A percentile compares a stretch with the other conserved stretches of the same genome.
Conservation (phyloP, 2,329 filamentous ascomycete genomes). For the Lecanicillium sp. region DNA sequence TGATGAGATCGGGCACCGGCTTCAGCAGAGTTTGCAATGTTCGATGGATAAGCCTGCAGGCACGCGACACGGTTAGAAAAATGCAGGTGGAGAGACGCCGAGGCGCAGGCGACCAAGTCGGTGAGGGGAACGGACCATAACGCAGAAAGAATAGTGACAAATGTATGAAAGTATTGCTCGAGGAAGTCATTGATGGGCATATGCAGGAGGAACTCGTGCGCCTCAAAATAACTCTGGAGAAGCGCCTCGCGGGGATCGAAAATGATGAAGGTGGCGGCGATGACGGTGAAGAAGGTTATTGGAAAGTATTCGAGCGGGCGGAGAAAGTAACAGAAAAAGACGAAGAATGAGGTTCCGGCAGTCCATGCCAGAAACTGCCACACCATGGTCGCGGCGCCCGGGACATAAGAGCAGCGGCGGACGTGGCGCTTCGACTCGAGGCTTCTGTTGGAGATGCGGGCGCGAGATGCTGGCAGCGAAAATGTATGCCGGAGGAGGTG, state of each 20-base stretch:
- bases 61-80: slow-evolving; percentile 2
- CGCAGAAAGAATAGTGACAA: slow-evolving; percentile 17
- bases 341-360: slow-evolving; percentile 30
- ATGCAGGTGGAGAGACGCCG: slow-evolving; percentile 31
- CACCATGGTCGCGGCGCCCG: slow-evolving; percentile 37
- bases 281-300: slow-evolving; percentile 9
- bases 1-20: slow-evolving; percentile 83
- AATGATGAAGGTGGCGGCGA: slow-evolving; percentile 23
- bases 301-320: slow-evolving; percentile 20
- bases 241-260: slow-evolving; percentile 10
- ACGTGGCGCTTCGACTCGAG: slow-evolving; percentile 1
- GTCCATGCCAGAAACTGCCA: slow-evolving; percentile 36
- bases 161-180: slow-evolving; percentile 7
- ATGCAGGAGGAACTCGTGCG: slow-evolving; percentile 18
- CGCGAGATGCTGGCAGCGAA: background rate
- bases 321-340: slow-evolving; percentile 33
- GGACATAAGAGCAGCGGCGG: slow-evolving; percentile 11
- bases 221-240: slow-evolving; percentile 11
- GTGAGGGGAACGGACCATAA: slow-evolving; percentile 18
- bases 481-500: background rate
- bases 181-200: slow-evolving; percentile 18
- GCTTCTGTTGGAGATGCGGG: background rate
- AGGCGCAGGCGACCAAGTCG: slow-evolving; percentile 36
- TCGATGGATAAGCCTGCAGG: slow-evolving; percentile 69
- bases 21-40: slow-evolving; percentile 86